Base-by-base conservation (phyloP, 2,329 filamentous ascomycete genomes). In the Alternaria angustiovoidea region DNA sequence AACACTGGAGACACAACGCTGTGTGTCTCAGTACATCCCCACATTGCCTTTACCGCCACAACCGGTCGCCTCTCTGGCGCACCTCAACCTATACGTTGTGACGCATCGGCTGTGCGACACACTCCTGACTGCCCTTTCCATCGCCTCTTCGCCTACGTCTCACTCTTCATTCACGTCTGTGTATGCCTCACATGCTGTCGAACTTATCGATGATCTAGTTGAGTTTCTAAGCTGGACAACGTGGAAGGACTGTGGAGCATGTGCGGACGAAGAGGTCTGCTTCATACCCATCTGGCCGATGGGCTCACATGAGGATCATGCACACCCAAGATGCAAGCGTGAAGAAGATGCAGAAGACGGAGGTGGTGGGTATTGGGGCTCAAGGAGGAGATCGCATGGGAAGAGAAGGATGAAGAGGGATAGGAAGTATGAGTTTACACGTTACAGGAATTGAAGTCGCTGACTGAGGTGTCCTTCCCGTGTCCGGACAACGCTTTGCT, bases 251-350 rank as follows among this genome's bases (percentile, higher is more conserved):
- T 87, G 86, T 52, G 77, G 80, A 7, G 79, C 81, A 1, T 90
- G 88, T 68, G 73, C 67, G 0, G 78, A 80, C 7, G 81, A 86
- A 44, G 83, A 90, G 73, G 74, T 88, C 3, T 87, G 87, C 62
- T 82, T 86, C 46, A 79, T 89, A n/a, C 87, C 87, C 2, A 88
- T 90, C 69, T 90, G 87, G 87, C 88, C 88, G 0, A 79, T 83
- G 71, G 88, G 88, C 0, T 80, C 76, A 0, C 68, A 77, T 0
- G 80, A 86, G 26, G 87, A 90, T 68, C 85, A 88, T 66, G 81
- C 79, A 32, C 70, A 77, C 42, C 85, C 86, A 6, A 69, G 72
- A 34, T 87, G 85, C 59, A 57, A 57, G 8, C 42, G 48, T 2
- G 58, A 68, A 55, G 48, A 54, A 18, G 57, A 60, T n/a, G 56